Percentiles rank a stretch among this genome's conserved stretches.
Evolutionary conservation across 2,329 filamentous ascomycete genomes (phyloP).

Genomic region (Fusarium sp.): DNA sequence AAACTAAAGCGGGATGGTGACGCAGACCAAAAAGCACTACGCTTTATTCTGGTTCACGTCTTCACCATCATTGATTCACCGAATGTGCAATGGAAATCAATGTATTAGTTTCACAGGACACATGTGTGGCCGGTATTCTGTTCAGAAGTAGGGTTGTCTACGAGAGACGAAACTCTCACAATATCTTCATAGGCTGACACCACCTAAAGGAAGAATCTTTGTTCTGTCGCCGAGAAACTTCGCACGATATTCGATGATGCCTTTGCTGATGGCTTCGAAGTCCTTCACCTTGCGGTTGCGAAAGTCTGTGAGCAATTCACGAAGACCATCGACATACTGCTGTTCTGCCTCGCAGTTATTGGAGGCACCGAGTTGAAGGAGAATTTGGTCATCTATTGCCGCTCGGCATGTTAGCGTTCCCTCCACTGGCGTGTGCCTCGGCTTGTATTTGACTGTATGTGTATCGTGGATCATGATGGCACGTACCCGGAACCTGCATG

Average conservation of each 20-base stretch:
- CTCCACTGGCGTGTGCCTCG: constrained; percentile 49
- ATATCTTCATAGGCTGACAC: constrained; percentile 55
- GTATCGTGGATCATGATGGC: constrained; percentile 31
- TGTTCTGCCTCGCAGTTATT: constrained; percentile 74
- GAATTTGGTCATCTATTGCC: constrained; percentile 76
- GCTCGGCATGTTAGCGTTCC: constrained; percentile 62
- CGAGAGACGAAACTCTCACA: constrained; percentile 5
- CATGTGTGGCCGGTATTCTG: constrained; percentile 36
- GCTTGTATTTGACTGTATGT: constrained; percentile 35
- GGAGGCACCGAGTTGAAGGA: constrained; percentile 77
- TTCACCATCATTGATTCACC: constrained; percentile 11
- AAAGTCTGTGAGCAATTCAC: constrained; percentile 70
- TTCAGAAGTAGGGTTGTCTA: constrained; percentile 12
- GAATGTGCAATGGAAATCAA: constrained; percentile 44
- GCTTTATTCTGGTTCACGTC: constrained; percentile 9
- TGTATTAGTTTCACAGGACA: constrained; percentile 20
- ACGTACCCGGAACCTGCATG: constrained; percentile 57
- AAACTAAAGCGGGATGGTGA: constrained; percentile 13
- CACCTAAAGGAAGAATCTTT: constrained; percentile 71
- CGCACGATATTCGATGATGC: constrained; percentile 76
- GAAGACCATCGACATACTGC: constrained; percentile 74
- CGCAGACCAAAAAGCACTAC: constrained; percentile 1
- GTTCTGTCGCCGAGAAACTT: constrained; percentile 74
- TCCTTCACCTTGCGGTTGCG: constrained; percentile 72
- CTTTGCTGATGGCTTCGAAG: constrained; percentile 74